phyloP scores from a whole-genome alignment of 352 stramenopile genomes.

The Globisporangium abappressorium region DNA sequence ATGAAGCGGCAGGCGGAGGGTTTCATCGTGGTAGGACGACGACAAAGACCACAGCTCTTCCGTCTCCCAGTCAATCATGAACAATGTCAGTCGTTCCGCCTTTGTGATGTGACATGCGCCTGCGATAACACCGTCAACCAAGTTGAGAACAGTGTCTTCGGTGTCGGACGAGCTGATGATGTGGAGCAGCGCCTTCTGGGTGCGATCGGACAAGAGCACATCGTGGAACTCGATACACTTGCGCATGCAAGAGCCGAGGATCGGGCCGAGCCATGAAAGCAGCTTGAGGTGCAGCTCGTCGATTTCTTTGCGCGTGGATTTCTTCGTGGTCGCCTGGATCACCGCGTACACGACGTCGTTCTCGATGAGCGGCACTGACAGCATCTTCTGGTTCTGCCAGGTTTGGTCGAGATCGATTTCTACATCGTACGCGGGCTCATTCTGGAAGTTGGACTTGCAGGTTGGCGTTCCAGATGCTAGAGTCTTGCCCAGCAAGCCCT shows the following conservation, averaged over 20 bases:
- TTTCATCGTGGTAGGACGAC: conserved; percentile 71
- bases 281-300: conserved; percentile 71
- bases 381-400: conserved; percentile 56
- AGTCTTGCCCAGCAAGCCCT: conserved; percentile 53
- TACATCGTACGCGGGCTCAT: conserved; percentile 48
- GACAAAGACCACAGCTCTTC: conserved; percentile 81
- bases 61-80: conserved; percentile 84
- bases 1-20: conserved; percentile 56
- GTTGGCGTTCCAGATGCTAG: conserved; percentile 30
- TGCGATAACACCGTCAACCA: conserved; percentile 81
- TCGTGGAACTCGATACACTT: conserved; percentile 88
- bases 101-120: conserved; percentile 81
- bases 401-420: conserved; percentile 66
- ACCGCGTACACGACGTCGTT: conserved; percentile 78
- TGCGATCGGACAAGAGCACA: conserved; percentile 76
- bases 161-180: conserved; percentile 84
- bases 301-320: conserved; percentile 33
- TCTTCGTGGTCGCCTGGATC: conserved; percentile 59
- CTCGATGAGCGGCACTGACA: conserved; percentile 71
- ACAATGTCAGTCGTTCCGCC: conserved; percentile 69
- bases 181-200: conserved; percentile 79
- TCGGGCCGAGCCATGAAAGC: conserved; percentile 74
- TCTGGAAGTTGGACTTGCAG: conserved; percentile 43
- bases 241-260: conserved; percentile 80
- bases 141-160: conserved; percentile 80